phyloP scores from a whole-genome alignment of 1,139 yeast genomes.

The Suhomyces anneliseae region DNA sequence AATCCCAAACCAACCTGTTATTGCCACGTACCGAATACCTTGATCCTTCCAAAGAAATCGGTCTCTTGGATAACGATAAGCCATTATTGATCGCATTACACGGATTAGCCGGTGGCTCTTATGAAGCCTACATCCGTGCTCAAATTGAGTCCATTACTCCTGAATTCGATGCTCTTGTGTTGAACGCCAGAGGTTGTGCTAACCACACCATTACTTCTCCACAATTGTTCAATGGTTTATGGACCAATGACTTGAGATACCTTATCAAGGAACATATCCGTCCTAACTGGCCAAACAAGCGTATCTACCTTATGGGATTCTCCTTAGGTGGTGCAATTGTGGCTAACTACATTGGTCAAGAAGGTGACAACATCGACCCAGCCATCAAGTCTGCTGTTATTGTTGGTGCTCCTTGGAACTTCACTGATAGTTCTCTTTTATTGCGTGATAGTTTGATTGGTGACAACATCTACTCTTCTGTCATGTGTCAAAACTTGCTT shows the following conservation, averaged over 20 bases:
- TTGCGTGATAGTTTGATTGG: conserved; percentile 46
- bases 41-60: conserved; percentile 35
- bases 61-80: conserved; percentile 34
- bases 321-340: conserved; percentile 74
- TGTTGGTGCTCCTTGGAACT: conserved; percentile 83
- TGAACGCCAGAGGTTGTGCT: conserved; percentile 64
- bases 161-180: conserved; percentile 52
- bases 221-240: conserved; percentile 56
- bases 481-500: conserved; percentile 51
- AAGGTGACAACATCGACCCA: conserved; percentile 40
- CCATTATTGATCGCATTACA: conserved; percentile 57
- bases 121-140: conserved; percentile 56
- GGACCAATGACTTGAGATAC: conserved; percentile 63
- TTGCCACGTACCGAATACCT: conserved; percentile 48
- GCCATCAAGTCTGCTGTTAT: conserved; percentile 51
- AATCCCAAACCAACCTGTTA: conserved; percentile 33
- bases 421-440: conserved; percentile 51
- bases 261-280: conserved; percentile 49
- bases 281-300: conserved; percentile 49
- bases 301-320: conserved; percentile 53
- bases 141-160: conserved; percentile 36
- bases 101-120: conserved; percentile 65
- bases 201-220: conserved; percentile 59
- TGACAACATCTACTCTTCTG: conserved; percentile 50
- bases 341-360: conserved; percentile 77